These are phyloP conservation scores for Bullera alba DNA, from an alignment of 768 basidiomycete species.

Conservation along the genomic window DNA sequence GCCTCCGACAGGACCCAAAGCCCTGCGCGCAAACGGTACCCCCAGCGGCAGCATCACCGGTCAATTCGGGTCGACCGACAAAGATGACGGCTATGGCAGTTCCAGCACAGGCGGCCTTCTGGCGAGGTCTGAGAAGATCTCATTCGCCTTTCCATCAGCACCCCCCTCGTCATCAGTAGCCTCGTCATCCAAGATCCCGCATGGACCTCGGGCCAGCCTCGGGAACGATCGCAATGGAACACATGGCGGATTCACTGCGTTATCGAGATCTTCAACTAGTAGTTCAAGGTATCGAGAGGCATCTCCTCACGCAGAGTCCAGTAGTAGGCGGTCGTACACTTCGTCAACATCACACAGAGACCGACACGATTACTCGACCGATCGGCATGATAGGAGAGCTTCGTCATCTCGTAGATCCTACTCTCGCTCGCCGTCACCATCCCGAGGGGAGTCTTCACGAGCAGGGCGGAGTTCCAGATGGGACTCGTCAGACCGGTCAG, in stretches of 20 bases:
- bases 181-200: not conserved
- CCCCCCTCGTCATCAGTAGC: not conserved
- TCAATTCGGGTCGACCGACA: not conserved
- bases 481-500: too few relatives aligned
- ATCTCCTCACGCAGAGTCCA: not conserved
- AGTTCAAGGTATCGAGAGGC: too few relatives aligned
- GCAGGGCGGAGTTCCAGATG: too few relatives aligned
- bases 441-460: too few relatives aligned
- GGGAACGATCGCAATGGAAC: not conserved
- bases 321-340: not conserved
- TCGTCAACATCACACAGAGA: not conserved
- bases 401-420: too few relatives aligned
- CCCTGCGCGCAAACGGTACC: not conserved
- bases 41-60: not conserved
- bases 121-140: not conserved
- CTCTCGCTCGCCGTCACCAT: too few relatives aligned
- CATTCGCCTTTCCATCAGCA: not conserved
- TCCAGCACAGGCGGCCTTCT: too few relatives aligned
- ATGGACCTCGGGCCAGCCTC: not conserved
- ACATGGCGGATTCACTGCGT: too few relatives aligned
- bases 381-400: too few relatives aligned
- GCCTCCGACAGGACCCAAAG: constrained; percentile 2
- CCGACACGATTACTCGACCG: too few relatives aligned
- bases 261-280: not conserved
- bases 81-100: too few relatives aligned